phyloP scores from a whole-genome alignment of 306 rosid species.

The Quercus suber region DNA sequence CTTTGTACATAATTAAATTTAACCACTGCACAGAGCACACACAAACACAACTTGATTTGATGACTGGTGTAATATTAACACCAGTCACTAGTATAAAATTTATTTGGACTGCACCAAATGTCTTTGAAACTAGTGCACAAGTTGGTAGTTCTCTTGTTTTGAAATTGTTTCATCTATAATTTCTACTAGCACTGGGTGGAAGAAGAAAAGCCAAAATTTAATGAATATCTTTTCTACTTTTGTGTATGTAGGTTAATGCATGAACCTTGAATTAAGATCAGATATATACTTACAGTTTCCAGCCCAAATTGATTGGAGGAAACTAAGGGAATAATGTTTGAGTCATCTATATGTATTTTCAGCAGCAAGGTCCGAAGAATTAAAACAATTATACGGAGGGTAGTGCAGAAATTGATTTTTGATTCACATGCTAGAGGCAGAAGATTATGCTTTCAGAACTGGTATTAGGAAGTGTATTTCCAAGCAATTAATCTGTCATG shows the following conservation, averaged over 20 bases:
- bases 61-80: not conserved
- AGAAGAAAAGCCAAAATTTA: not conserved
- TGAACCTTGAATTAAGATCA: not conserved
- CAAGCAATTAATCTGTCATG: too few species aligned
- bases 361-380: too few species aligned
- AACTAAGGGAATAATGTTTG: not conserved
- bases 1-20: not conserved
- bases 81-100: not conserved
- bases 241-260: conserved; percentile 17
- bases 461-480: too few species aligned
- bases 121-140: not conserved
- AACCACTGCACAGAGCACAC: not conserved
- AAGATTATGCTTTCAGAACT: too few species aligned
- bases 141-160: not conserved
- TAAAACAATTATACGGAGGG: too few species aligned
- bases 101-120: not conserved
- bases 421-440: too few species aligned
- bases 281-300: conserved; percentile 9
- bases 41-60: not conserved
- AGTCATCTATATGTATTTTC: not conserved
- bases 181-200: not conserved
- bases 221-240: not conserved
- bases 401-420: too few species aligned
- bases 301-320: conserved; percentile 16
- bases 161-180: not conserved